Evolutionary conservation across 352 stramenopile species (phyloP), one percentile per base, ranked within the genome.

Genomic region (Phytophthora ohioensis): DNA sequence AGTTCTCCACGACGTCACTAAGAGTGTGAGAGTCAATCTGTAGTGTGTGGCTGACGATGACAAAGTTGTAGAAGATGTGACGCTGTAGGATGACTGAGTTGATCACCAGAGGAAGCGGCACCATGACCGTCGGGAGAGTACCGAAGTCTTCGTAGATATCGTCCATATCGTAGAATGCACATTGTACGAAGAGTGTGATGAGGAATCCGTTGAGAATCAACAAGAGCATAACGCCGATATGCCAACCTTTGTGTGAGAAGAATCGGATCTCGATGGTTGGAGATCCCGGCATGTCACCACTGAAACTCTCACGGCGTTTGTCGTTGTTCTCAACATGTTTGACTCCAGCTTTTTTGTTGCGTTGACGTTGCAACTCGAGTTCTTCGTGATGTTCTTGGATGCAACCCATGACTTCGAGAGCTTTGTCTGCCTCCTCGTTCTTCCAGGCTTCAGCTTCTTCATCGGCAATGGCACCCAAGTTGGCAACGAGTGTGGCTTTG

Each of bases 191-290:
- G 7, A 91, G 74, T 11, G 83, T 85, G 39, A 79, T 52, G 73
- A 87, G 87, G 54, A 92, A 81, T 0, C 75, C 85, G 39, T 92
- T 92, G n/a, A 90, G 66, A 53, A 91, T 82, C 4, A 92, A 61
- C 13, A 90, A 45, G 1, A 80, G 35, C 65, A 90, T 87, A 49
- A 92, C 73, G 5, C 72, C 17, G 62, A 91, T 80, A 32, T 92
- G 82, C 81, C 82, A 89, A 8, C 64, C 71, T 48, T 91, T 90
- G 56, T 83, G 80, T 0, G 81, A 90, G 61, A 90, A 91, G 59
- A 68, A 89, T 30, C 71, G 73, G 41, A 84, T 62, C 2, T 69
- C 64, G 48, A 70, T 45, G 11, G 0, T 47, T 3, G 69, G 69
- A 5, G 69, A 67, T 0, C 51, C 69, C 7, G 69, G 49, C 38